Conservation (phyloP, 345 rosid genomes). For the Aquilaria yunnanensis region DNA sequence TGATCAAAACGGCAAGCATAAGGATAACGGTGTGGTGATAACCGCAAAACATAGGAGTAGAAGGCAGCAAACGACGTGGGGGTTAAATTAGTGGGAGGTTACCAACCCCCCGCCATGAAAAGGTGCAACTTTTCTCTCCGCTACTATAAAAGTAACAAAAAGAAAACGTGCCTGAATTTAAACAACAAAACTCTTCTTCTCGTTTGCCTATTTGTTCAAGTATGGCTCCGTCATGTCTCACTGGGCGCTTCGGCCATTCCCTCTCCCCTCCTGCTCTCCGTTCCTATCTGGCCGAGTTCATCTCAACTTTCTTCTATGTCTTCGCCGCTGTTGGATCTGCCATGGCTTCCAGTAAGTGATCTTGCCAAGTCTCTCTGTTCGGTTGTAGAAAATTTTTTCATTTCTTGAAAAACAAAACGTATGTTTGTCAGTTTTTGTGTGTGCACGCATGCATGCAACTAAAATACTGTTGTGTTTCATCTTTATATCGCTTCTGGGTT, state of each 20-base stretch:
- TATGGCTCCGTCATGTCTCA: slow-evolving; percentile 49
- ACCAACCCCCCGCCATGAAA: background rate
- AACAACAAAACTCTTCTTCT: background rate
- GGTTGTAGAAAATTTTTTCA: no score
- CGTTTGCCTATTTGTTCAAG: background rate
- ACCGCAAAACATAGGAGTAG: background rate
- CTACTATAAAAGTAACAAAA: slow-evolving; percentile 3
- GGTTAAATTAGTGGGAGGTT: slow-evolving; percentile 10
- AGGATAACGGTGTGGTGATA: background rate
- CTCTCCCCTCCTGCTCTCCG: slow-evolving; percentile 49
- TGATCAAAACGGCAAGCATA: background rate
- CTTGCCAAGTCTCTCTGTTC: background rate
- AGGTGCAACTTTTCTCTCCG: slow-evolving; percentile 6
- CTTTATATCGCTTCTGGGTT: no score
- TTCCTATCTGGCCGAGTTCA: slow-evolving; percentile 80
- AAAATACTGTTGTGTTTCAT: no score
- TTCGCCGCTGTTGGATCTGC: slow-evolving; percentile 77
- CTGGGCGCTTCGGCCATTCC: slow-evolving; percentile 38
- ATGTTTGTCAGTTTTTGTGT: background rate
- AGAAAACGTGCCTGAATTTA: background rate
- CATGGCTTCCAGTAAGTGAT: slow-evolving; percentile 64
- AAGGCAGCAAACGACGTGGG: slow-evolving; percentile 9
- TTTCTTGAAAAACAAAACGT: no score
- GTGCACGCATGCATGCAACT: no score
- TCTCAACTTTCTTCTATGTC: slow-evolving; percentile 86